Base-by-base conservation (phyloP, 805 yeast genomes). In the Kodamaea leandrae region DNA sequence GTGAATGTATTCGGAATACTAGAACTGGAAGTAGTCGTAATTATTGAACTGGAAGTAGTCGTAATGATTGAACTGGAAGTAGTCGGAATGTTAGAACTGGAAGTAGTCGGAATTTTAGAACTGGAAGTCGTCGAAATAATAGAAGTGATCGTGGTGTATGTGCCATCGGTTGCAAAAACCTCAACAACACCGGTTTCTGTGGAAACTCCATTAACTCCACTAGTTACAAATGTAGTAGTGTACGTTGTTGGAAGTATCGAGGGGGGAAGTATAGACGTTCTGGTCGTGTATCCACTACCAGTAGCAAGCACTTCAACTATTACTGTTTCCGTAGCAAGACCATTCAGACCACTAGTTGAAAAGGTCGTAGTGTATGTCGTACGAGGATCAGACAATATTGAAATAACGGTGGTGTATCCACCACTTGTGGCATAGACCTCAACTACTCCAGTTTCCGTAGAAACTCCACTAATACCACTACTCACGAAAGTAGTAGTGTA, bases 101-200 rank as follows among this genome's bases (percentile, higher is more conserved):
- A n/a, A n/a, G n/a, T n/a, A n/a, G n/a, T n/a, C n/a, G n/a, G n/a
- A n/a, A n/a, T n/a, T n/a, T n/a, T n/a, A n/a, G n/a, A n/a, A n/a
- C n/a, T n/a, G n/a, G n/a, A n/a, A n/a, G n/a, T n/a, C n/a, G n/a
- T n/a, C n/a, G n/a, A n/a, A n/a, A n/a, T 19, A 32, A 12, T 43
- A 13, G 47, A 50, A 38, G 47, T 38, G 18, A 46, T 48, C 14
- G 32, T 49, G 23, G 52, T 53, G n/a, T 52, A 39, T 14, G 45
- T 50, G 4, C 56, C 52, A 6, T 9, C 24, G 13, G 8, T 26
- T 26, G 13, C 13, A n/a, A 12, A 8, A 26, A 26, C 14, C 13
- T 26, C 29, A 26, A 26, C 29, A 26, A 26, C 29, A 26, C 29
- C 14, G 5, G 13, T n/a, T n/a, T 26, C 29, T 9, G 29, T 26